Conservation (phyloP, 768 basidiomycete species). For the Naganishia randhawae region DNA sequence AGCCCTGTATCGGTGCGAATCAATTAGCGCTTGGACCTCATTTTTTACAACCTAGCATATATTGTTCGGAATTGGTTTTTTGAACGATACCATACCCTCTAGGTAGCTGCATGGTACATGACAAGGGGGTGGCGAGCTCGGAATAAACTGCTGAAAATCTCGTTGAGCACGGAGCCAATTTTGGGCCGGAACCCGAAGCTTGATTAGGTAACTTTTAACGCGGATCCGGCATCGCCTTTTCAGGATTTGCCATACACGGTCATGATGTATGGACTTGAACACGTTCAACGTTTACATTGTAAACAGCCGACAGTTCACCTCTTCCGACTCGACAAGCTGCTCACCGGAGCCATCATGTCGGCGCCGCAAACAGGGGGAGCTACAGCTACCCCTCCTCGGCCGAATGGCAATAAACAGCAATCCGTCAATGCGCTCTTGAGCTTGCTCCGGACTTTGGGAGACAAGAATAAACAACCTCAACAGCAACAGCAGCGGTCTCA, state of each 20-base stretch:
- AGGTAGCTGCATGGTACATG: too few species aligned
- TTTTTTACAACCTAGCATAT: neutral
- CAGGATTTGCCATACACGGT: neutral
- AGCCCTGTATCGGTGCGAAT: neutral
- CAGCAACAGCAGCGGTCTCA: neutral
- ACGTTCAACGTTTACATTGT: slow-evolving; percentile 2
- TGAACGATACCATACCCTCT: neutral
- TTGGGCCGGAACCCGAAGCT: too few species aligned
- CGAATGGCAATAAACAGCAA: neutral
- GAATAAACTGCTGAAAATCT: too few species aligned
- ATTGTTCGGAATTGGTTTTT: neutral
- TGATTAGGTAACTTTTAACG: neutral
- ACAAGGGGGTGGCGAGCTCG: too few species aligned
- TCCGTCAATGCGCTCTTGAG: slow-evolving; percentile 8
- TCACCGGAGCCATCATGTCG: neutral
- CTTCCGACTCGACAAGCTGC: neutral
- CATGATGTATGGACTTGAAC: neutral
- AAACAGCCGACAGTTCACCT: slow-evolving; percentile 11
- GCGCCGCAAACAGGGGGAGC: neutral
- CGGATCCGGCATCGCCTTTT: neutral
- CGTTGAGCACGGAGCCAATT: too few species aligned
- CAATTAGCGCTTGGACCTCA: neutral
- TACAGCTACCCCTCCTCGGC: neutral
- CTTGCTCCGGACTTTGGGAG: neutral
- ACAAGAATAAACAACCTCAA: slow-evolving; percentile 6